Percentiles rank a stretch among this genome's conserved stretches.
Conservation (phyloP, 73 alveolate species). For the Stentor coeruleus region DNA sequence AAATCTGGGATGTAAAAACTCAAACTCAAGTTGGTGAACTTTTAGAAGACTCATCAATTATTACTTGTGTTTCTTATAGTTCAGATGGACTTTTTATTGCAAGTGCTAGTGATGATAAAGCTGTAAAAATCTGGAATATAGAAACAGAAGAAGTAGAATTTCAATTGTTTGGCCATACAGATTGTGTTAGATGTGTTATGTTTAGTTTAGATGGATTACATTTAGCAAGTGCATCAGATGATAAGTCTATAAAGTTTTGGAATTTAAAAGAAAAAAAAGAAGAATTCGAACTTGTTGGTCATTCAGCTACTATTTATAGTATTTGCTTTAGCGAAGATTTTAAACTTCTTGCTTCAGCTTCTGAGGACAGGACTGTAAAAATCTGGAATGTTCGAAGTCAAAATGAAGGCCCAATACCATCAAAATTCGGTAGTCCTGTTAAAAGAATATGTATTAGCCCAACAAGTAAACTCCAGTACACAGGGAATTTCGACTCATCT, state of each 20-base stretch:
- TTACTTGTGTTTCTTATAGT: conserved; percentile 81
- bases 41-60: conserved; percentile 91
- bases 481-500: too few relatives aligned
- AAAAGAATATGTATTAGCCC: too few relatives aligned
- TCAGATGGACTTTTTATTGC: conserved; percentile 79
- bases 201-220: conserved; percentile 92
- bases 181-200: conserved; percentile 93
- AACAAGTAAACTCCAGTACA: too few relatives aligned
- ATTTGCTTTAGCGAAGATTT: too few relatives aligned
- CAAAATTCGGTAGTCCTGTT: too few relatives aligned
- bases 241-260: conserved; percentile 84
- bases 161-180: conserved; percentile 81
- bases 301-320: too few relatives aligned
- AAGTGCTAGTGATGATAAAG: conserved; percentile 92
- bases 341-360: too few relatives aligned
- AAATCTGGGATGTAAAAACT: background rate
- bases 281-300: too few relatives aligned
- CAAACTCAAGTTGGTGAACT: conserved; percentile 32
- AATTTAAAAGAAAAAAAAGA: conserved; percentile 77
- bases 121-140: conserved; percentile 82
- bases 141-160: conserved; percentile 74
- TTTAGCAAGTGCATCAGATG: conserved; percentile 93
- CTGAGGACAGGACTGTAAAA: too few relatives aligned
- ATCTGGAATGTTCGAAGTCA: too few relatives aligned
- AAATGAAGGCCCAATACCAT: too few relatives aligned